phyloP scores from a whole-genome alignment of 768 basidiomycete genomes.

The Dentipellis fragilis region DNA sequence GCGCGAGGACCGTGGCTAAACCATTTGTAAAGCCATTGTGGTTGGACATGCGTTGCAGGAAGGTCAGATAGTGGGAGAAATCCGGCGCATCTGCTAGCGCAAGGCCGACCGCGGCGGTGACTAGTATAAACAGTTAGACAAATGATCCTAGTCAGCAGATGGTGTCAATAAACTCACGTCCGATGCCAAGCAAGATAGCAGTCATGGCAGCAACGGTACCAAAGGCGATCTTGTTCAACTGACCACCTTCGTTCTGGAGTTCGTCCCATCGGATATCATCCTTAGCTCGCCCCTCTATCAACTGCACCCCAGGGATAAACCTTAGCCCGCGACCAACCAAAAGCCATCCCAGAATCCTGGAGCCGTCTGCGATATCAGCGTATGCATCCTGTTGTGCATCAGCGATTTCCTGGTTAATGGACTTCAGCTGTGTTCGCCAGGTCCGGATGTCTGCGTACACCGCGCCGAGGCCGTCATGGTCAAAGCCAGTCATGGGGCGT shows the following conservation, averaged over 20 bases:
- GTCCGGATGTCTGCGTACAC: constrained; percentile 63
- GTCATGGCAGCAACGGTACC: constrained; percentile 48
- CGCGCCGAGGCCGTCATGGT: constrained; percentile 52
- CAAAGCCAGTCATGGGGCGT: constrained; percentile 60
- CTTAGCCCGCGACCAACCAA: constrained; percentile 62
- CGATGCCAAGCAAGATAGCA: constrained; percentile 41
- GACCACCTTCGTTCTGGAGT: constrained; percentile 44
- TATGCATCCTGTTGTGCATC: constrained; percentile 58
- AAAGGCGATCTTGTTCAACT: constrained; percentile 37
- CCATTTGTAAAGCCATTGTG: constrained; percentile 46
- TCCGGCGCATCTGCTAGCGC: constrained; percentile 61
- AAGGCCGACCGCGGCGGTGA: constrained; percentile 62
- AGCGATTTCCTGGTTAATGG: constrained; percentile 65
- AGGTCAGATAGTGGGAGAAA: constrained; percentile 59
- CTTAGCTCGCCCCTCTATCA: constrained; percentile 73
- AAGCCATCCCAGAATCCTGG: constrained; percentile 66
- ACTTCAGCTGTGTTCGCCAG: constrained; percentile 61
- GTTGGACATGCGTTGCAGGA: constrained; percentile 44
- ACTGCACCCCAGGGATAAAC: constrained; percentile 49
- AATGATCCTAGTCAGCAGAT: neutral
- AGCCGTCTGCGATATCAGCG: constrained; percentile 63
- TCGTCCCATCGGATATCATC: constrained; percentile 80
- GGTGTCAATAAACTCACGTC: constrained; percentile 36
- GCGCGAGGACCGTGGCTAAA: constrained; percentile 56
- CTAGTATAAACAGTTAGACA: constrained; percentile 24